These are phyloP conservation scores for Gracilaria caudata DNA, from an alignment of 23 red algal genomes.

Conservation along the genomic window DNA sequence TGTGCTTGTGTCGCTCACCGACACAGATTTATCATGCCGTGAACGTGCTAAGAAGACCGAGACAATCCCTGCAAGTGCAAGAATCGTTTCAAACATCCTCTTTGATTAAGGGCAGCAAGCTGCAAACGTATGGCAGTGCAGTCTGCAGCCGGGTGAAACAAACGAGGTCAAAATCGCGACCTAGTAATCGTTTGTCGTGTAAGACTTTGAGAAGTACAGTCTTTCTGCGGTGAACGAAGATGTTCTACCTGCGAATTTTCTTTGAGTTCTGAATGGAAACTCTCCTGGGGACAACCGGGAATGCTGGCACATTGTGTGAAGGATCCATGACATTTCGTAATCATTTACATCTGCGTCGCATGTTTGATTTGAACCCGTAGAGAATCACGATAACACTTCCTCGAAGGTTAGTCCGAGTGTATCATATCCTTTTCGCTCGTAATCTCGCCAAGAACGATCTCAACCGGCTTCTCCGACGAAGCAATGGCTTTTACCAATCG, in stretches of 20 bases:
- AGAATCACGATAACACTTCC: neutral
- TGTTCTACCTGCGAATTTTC: neutral
- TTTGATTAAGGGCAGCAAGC: neutral
- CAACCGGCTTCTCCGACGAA: conserved; percentile 20
- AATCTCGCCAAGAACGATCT: conserved; percentile 26
- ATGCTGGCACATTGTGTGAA: neutral
- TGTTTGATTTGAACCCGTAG: neutral
- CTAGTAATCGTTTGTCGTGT: neutral
- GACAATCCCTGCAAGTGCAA: too few relatives aligned
- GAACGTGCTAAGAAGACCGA: too few relatives aligned
- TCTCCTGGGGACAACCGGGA: neutral
- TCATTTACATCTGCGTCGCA: neutral
- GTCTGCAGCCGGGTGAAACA: too few relatives aligned
- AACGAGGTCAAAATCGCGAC: too few relatives aligned
- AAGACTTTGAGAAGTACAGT: neutral
- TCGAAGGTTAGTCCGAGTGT: neutral
- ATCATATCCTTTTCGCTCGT: conserved; percentile 26
- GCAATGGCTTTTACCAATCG: conserved; percentile 19
- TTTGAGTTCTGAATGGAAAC: neutral
- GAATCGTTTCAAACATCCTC: too few relatives aligned
- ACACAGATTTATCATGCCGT: neutral
- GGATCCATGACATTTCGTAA: neutral
- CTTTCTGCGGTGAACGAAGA: neutral
- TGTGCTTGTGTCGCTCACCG: neutral
- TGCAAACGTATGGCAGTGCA: neutral